Conservation (phyloP, 1,284 basidiomycete genomes). For the Spongiforma sp. region DNA sequence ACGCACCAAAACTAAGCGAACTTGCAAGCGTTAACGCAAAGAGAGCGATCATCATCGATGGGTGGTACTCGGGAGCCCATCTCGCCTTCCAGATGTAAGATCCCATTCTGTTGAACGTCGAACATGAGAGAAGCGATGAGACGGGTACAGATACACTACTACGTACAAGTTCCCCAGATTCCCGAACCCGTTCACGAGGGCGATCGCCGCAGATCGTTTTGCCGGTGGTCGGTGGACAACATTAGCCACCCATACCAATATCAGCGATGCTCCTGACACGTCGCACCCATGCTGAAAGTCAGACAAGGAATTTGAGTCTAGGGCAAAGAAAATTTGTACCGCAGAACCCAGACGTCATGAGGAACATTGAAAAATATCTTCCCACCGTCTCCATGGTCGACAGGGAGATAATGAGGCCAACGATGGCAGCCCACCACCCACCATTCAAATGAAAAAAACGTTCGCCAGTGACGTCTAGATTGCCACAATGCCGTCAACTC, state of each 20-base stretch:
- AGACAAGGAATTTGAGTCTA: too few relatives aligned
- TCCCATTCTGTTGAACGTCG: neutral
- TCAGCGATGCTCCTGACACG: neutral
- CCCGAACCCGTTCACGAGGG: conserved; percentile 1
- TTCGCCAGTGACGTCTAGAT: neutral
- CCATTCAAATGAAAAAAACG: neutral
- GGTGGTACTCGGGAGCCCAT: neutral
- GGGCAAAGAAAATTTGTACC: neutral
- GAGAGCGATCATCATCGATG: neutral
- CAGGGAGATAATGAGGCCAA: neutral
- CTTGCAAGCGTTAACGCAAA: neutral
- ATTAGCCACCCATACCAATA: conserved; percentile 1
- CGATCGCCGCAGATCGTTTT: neutral
- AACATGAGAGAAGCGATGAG: neutral
- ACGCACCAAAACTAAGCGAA: neutral
- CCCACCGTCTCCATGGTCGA: neutral
- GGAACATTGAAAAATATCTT: conserved; percentile 2
- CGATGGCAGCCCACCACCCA: neutral
- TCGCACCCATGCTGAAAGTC: neutral
- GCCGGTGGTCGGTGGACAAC: neutral
- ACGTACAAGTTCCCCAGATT: neutral
- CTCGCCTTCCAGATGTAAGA: neutral
- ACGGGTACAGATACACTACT: neutral
- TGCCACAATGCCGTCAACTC: neutral
- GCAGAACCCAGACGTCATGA: neutral